Evolutionary conservation across 176 grass and related monocot genomes (phyloP).

Genomic region (Otatea glauca): DNA sequence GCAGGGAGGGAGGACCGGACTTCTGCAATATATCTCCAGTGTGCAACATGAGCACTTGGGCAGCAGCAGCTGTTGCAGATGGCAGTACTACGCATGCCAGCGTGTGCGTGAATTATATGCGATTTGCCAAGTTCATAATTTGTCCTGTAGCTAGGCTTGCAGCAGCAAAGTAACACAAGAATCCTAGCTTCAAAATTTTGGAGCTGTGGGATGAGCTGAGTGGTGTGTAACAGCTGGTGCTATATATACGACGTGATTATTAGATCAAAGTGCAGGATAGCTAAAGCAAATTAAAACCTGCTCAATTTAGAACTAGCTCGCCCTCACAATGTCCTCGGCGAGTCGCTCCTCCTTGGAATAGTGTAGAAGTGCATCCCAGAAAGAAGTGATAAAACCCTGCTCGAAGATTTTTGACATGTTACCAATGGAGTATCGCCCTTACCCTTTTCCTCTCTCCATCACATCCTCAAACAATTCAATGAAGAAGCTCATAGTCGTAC

Average conservation of each 20-base stretch:
- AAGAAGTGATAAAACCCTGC: not conserved
- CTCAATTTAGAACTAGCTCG: not conserved
- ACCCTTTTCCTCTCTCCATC: not conserved
- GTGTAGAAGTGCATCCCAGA: not conserved
- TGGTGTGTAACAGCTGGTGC: not conserved
- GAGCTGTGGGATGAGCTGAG: not conserved
- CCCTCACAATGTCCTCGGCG: not conserved
- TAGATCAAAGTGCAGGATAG: not conserved
- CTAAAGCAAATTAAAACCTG: not conserved
- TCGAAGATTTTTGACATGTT: not conserved
- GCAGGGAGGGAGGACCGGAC: conserved; percentile 9
- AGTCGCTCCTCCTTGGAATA: not conserved
- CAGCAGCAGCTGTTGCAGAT: not conserved
- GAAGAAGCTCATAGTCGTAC: not conserved
- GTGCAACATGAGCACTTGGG: not conserved
- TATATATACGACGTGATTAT: not conserved
- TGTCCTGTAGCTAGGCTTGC: not conserved
- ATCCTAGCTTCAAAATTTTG: no score
- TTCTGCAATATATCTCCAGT: not conserved
- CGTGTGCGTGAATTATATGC: not conserved
- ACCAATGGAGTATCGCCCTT: conserved; percentile 2
- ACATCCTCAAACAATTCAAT: not conserved
- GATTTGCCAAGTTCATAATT: not conserved
- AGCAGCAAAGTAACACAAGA: not conserved
- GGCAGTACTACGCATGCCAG: conserved; percentile 26